Percentiles rank a stretch among this genome's conserved stretches.
Conservation (phyloP, 2,329 filamentous ascomycete species). For the Colletotrichum falcatum region DNA sequence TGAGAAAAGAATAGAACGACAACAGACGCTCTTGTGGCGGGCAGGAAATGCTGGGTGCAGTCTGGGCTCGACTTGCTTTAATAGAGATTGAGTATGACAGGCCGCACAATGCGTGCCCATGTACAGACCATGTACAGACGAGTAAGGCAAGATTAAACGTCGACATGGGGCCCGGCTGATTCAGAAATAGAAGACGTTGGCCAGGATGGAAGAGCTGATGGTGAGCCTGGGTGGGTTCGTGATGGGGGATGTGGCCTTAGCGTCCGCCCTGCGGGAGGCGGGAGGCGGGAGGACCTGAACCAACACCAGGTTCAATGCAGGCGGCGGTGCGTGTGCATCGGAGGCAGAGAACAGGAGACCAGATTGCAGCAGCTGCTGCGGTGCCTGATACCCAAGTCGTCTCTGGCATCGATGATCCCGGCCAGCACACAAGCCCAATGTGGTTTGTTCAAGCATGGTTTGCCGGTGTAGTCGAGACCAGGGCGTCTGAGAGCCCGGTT, state of each 20-base stretch:
- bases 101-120: conserved; percentile 31
- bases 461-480: conserved; percentile 32
- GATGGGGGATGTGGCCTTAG: conserved; percentile 44
- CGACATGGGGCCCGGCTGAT: conserved; percentile 31
- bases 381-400: conserved; percentile 36
- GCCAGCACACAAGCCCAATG: conserved; percentile 23
- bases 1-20: conserved; percentile 37
- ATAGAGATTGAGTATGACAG: conserved; percentile 47
- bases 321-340: conserved; percentile 10
- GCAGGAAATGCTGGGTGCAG: conserved; percentile 42
- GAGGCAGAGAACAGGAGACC: conserved; percentile 7
- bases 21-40: conserved; percentile 32
- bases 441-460: conserved; percentile 39
- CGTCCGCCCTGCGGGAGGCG: conserved; percentile 37
- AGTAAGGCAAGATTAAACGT: conserved; percentile 44
- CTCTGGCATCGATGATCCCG: conserved; percentile 32
- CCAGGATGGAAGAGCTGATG: conserved; percentile 41
- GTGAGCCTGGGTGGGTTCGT: conserved; percentile 42
- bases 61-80: conserved; percentile 46
- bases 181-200: conserved; percentile 38
- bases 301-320: conserved; percentile 28
- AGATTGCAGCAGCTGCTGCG: conserved; percentile 24
- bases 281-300: conserved; percentile 38
- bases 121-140: conserved; percentile 19
- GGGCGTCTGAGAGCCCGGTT: conserved; percentile 39